phyloP scores from a whole-genome alignment of 176 grass and related monocot species.

The Oropetium thomaeum region DNA sequence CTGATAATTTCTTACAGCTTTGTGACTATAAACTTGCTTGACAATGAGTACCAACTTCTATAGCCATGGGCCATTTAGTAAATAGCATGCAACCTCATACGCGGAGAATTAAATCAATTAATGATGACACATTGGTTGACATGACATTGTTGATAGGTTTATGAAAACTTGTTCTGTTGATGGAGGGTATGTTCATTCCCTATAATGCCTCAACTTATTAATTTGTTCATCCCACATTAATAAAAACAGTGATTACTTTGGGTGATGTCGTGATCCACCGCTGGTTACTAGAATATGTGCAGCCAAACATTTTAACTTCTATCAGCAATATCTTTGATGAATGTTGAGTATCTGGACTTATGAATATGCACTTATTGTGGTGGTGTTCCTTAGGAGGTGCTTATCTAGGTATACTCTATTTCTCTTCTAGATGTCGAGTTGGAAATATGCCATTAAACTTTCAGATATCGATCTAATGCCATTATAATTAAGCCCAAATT shows the following conservation, averaged over 20 bases:
- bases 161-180: conserved; percentile 65
- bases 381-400: too few relatives aligned
- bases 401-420: too few relatives aligned
- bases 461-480: too few relatives aligned
- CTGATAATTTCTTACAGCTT: conserved; percentile 43
- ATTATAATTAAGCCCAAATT: too few relatives aligned
- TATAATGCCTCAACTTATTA: conserved; percentile 13
- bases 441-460: too few relatives aligned
- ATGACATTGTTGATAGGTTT: conserved; percentile 47
- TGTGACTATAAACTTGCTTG: conserved; percentile 53
- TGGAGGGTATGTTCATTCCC: conserved; percentile 57
- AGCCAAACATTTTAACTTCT: background rate
- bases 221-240: conserved; percentile 21
- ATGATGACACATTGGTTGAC: conserved; percentile 55
- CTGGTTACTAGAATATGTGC: background rate
- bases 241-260: conserved; percentile 6
- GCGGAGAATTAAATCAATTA: conserved; percentile 74
- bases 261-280: background rate
- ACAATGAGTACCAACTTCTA: conserved; percentile 57
- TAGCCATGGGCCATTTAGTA: conserved; percentile 45
- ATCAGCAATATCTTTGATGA: background rate
- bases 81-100: conserved; percentile 65
- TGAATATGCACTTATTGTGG: background rate
- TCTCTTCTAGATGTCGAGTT: too few relatives aligned
- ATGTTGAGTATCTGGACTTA: background rate